These are phyloP conservation scores for Primulina tabacum DNA, from an alignment of 257 asterid species.

Conservation along the genomic window DNA sequence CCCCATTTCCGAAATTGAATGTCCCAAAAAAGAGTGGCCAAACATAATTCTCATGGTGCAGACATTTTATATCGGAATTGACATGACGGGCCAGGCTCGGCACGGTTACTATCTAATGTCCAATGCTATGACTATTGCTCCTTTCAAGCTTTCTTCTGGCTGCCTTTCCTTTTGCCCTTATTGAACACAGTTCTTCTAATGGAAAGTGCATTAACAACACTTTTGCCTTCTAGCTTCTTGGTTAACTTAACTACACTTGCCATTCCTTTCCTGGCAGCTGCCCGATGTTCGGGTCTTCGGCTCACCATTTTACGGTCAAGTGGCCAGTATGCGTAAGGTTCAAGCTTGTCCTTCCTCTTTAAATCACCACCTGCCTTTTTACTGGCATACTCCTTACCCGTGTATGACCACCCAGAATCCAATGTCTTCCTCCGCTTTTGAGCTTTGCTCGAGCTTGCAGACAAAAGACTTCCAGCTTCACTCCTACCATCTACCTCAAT, in stretches of 20 bases:
- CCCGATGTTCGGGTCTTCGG: conserved; percentile 81
- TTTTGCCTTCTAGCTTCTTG: conserved; percentile 82
- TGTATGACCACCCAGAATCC: conserved; percentile 82
- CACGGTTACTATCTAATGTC: not conserved
- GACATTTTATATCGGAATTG: not conserved
- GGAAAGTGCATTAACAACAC: conserved; percentile 65
- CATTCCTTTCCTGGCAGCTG: conserved; percentile 89
- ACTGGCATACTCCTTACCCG: conserved; percentile 84
- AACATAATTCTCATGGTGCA: not conserved
- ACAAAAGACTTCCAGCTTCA: conserved; percentile 47
- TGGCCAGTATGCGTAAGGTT: conserved; percentile 98
- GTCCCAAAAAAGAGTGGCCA: not conserved
- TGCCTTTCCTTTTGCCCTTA: conserved; percentile 40
- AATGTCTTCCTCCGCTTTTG: conserved; percentile 62
- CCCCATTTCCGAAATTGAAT: not conserved
- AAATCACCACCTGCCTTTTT: conserved; percentile 90
- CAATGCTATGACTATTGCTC: not conserved
- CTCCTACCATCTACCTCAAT: conserved; percentile 50
- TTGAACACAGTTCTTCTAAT: conserved; percentile 34
- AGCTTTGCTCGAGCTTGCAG: conserved; percentile 43
- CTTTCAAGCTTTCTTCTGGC: conserved; percentile 23
- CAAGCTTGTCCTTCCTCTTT: conserved; percentile 82
- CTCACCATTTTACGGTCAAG: conserved; percentile 97
- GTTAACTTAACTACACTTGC: conserved; percentile 74
- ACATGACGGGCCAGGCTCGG: not conserved